Evolutionary conservation across 768 basidiomycete genomes (phyloP), one percentile per base, ranked within the genome.

Genomic region (Termitomyces sp.): DNA sequence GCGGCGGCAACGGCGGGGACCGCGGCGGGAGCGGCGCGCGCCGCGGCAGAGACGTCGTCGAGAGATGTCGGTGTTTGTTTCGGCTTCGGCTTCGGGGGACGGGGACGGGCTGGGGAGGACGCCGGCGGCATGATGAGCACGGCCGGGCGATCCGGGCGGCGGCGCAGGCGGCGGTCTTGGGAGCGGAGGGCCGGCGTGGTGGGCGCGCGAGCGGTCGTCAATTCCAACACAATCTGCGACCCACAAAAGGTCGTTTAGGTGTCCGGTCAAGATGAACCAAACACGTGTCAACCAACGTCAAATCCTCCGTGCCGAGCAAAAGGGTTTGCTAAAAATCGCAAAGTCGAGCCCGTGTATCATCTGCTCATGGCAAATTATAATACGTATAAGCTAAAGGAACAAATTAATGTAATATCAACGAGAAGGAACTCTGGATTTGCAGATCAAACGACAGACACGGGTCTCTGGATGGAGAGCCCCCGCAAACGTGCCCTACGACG

Each of bases 121-220:
- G 19, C 51, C 40, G n/a, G 28, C 32, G 37, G 50, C 50, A 51
- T 51, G 11, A 54, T 48, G 27, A 52, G 30, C 52, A 35, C 35
- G 11, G 37, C 44, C 44, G 57, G 45, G 40, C 44, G 57, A 52
- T 39, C 30, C 57, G 57, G 52, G 32, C 57, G 57, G 39, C 57
- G 52, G 52, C 56, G 56, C 17, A 58, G 56, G 37, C 50, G 50
- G 37, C 50, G 50, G 23, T 51, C 50, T 54, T 58, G 57, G 4
- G 57, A 58, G 48, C 57, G 57, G 37, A 54, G 47, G 52, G 53
- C 46, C 30, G 52, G 57, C 57, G 52, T 58, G 50, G 35, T 57
- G 54, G 46, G 50, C 50, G 50, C 52, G 40, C 52, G 46, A 5
- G 32, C 25, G 9, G 19, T 37, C 6, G 16, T 12, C 0, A 34